phyloP scores from a whole-genome alignment of 176 grass and related monocot species.

The Neostapfia colusana region DNA sequence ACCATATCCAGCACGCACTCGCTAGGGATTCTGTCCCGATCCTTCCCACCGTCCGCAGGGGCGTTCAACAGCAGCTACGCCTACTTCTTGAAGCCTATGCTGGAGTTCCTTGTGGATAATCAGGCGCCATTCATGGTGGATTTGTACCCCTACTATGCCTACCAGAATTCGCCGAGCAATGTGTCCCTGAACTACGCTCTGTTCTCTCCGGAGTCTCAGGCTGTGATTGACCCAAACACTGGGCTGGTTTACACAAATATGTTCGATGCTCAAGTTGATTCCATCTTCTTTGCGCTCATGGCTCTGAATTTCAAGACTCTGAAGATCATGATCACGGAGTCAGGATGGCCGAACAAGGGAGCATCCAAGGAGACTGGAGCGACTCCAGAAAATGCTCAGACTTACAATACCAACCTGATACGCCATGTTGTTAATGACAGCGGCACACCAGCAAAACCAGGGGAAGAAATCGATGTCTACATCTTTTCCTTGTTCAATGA shows the following conservation, averaged over 20 bases:
- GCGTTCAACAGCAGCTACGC: constrained; percentile 93
- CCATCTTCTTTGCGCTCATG: constrained; percentile 89
- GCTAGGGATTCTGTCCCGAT: constrained; percentile 75
- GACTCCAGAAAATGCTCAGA: constrained; percentile 84
- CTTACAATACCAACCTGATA: constrained; percentile 87
- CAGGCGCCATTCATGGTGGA: constrained; percentile 97
- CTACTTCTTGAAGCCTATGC: constrained; percentile 85
- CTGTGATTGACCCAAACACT: constrained; percentile 86
- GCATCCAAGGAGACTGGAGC: constrained; percentile 72
- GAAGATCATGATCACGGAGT: constrained; percentile 88
- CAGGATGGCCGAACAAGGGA: constrained; percentile 91
- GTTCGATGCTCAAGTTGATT: constrained; percentile 89
- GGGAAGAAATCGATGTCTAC: constrained; percentile 85
- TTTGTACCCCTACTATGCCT: constrained; percentile 92
- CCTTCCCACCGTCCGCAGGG: constrained; percentile 88
- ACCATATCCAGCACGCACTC: constrained; percentile 95
- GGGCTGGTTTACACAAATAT: constrained; percentile 93
- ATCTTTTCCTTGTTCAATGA: constrained; percentile 98
- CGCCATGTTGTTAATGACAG: constrained; percentile 87
- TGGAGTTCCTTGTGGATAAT: constrained; percentile 92
- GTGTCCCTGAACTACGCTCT: constrained; percentile 81
- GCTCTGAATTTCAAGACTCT: constrained; percentile 89
- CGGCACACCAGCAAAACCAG: constrained; percentile 80
- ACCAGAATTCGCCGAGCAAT: constrained; percentile 79
- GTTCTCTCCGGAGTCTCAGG: constrained; percentile 58